A percentile compares a stretch with the other conserved stretches of the same genome.
Evolutionary conservation across 805 yeast genomes (phyloP).

Genomic region (Cyberlindnera maclurae): DNA sequence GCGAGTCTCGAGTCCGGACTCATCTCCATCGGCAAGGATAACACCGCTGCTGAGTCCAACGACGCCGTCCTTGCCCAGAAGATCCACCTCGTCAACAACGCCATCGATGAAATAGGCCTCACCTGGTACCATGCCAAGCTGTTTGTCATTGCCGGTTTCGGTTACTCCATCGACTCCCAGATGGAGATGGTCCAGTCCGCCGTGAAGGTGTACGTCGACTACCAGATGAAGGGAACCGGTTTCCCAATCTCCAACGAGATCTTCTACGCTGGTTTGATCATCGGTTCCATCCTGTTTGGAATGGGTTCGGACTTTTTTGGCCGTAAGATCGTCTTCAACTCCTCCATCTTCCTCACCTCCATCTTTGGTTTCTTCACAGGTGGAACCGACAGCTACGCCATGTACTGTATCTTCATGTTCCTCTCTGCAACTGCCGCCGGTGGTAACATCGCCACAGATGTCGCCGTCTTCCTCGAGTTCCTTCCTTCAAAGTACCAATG

Average conservation of each 20-base stretch:
- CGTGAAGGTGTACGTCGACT: conserved; percentile 38
- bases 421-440: conserved; percentile 40
- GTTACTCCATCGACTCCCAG: conserved; percentile 46
- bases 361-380: conserved; percentile 43
- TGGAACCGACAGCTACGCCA: conserved; percentile 38
- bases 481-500: conserved; percentile 43
- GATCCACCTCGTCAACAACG: conserved; percentile 41
- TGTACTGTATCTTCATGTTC: conserved; percentile 41
- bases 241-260: conserved; percentile 40
- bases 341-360: conserved; percentile 38
- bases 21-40: conserved; percentile 3
- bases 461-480: conserved; percentile 43
- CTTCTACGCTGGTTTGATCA: conserved; percentile 40
- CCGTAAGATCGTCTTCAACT: conserved; percentile 42
- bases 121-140: conserved; percentile 43
- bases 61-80: conserved; percentile 25
- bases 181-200: conserved; percentile 40
- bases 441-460: conserved; percentile 47
- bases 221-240: conserved; percentile 33
- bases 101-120: conserved; percentile 56
- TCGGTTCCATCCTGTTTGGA: conserved; percentile 45
- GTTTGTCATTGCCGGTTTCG: conserved; percentile 44
- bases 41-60: conserved; percentile 24
- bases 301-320: conserved; percentile 45
- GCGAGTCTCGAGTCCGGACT: background rate